Base-by-base conservation (phyloP, 192 early-diverging fungal genomes). In the Borealophlyctis nickersoniae region DNA sequence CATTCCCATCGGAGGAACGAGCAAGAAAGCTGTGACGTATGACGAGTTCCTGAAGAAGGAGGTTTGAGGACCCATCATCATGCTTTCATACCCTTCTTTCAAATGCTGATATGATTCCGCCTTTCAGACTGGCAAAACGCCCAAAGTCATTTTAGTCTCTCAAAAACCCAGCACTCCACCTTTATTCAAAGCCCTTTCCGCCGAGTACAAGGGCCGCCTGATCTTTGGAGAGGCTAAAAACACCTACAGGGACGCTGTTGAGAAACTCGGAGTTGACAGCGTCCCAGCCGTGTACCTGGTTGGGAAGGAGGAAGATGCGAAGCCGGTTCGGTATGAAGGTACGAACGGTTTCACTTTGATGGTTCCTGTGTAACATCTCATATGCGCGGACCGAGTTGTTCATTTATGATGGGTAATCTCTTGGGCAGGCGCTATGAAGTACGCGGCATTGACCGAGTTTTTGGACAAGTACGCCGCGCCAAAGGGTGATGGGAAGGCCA, bases 161-260 rank as follows among this genome's bases (percentile, higher is more conserved):
- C 77, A 87, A 48, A 95, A 94, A 59, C 36, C 78, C n/a, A 73
- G 73, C 11, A 84, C 89, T 2, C 85, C 93, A 29, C 82, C 89
- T 34, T 81, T 98, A 45, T 91, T 91, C 78, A 94, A 92, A 69
- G 91, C 91, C 24, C 62, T 98, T 14, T 90, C 90, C 7, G 81
- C 88, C 28, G 87, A 89, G 56, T 89, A 89, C 70, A 73, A 81
- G 59, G 72, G 83, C 61, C 78, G 80, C 24, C 73, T 96, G 63
- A 39, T 77, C 26, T 83, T 96, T 57, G 93, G 87, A 0, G 89
- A 92, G 51, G 84, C 91, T 16, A 74, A 79, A 31, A 67, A 77
- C 7, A 73, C 86, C 0, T 83, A 78, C 22, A 63, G 67, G 36
- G 73, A 73, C 1, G 62, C 83, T 24, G 24, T 87, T 30, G 76